These are phyloP conservation scores for Leccinum solheimii DNA, from an alignment of 1,284 basidiomycete species.

Conservation along the genomic window DNA sequence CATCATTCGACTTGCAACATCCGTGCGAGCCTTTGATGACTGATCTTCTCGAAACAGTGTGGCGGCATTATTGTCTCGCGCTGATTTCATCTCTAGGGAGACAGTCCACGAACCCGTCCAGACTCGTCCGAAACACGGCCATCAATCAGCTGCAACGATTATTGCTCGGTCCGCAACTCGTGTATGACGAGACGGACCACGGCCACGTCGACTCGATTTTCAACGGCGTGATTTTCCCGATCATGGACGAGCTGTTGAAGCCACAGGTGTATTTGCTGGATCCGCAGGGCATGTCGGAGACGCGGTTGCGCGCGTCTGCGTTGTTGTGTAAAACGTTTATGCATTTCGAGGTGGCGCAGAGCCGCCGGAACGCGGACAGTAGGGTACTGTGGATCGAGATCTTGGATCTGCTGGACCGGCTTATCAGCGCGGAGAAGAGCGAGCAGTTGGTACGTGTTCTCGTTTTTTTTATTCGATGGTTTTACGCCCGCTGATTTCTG, in stretches of 20 bases:
- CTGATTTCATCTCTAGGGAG: slow-evolving; percentile 76
- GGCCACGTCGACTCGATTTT: slow-evolving; percentile 81
- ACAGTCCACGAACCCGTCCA: slow-evolving; percentile 84
- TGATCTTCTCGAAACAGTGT: slow-evolving; percentile 51
- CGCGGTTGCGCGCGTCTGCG: slow-evolving; percentile 82
- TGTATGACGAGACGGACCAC: slow-evolving; percentile 57
- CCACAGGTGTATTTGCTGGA: slow-evolving; percentile 81
- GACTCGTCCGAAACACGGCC: slow-evolving; percentile 84
- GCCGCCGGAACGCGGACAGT: slow-evolving; percentile 66
- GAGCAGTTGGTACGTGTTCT: slow-evolving; percentile 79
- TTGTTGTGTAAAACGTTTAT: slow-evolving; percentile 95
- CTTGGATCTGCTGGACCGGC: slow-evolving; percentile 86
- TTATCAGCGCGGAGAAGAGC: slow-evolving; percentile 83
- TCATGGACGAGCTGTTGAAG: slow-evolving; percentile 89
- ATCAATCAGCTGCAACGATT: slow-evolving; percentile 87
- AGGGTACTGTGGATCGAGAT: slow-evolving; percentile 87
- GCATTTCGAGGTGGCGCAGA: slow-evolving; percentile 83
- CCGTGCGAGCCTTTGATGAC: not conserved
- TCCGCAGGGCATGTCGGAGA: slow-evolving; percentile 87
- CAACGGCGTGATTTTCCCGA: slow-evolving; percentile 87
- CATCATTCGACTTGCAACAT: slow-evolving; percentile 1
- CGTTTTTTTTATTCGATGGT: not conserved
- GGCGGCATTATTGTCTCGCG: slow-evolving; percentile 82
- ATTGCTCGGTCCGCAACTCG: slow-evolving; percentile 77
- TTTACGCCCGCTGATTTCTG: slow-evolving; percentile 15